Conservation (phyloP, 139 green algal genomes). For the Yamagishiella unicocca region DNA sequence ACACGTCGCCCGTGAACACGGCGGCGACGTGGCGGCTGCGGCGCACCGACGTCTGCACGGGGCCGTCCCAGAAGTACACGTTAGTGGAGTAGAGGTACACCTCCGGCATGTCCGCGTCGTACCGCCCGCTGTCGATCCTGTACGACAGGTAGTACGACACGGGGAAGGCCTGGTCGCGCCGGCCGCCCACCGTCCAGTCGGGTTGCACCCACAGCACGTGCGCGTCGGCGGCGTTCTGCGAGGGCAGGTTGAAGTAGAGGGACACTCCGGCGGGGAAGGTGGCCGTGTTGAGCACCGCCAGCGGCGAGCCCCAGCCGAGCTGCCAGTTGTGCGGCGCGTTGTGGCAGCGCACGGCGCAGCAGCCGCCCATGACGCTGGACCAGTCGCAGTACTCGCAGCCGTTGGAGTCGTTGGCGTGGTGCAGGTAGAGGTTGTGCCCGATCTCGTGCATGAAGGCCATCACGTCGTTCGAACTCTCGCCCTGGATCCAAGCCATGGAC, state of each 20-base stretch:
- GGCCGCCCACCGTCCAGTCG: constrained; percentile 35
- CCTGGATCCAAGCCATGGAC: constrained; percentile 35
- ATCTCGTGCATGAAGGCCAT: constrained; percentile 62
- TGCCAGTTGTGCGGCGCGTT: constrained; percentile 64
- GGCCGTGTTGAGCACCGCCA: constrained; percentile 28
- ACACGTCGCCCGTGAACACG: constrained; percentile 38
- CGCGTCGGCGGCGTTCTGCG: constrained; percentile 5
- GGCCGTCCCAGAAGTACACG: constrained; percentile 51
- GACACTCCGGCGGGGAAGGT: background rate
- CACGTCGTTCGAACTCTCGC: background rate
- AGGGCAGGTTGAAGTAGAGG: constrained; percentile 43
- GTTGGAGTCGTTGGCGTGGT: constrained; percentile 50
- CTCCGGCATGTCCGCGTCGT: constrained; percentile 42
- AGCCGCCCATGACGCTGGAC: constrained; percentile 55
- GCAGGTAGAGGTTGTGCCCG: constrained; percentile 60
- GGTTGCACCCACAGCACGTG: constrained; percentile 38
- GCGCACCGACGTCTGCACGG: constrained; percentile 3
- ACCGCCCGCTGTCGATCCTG: constrained; percentile 49
- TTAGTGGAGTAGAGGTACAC: constrained; percentile 47
- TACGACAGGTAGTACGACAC: constrained; percentile 42
- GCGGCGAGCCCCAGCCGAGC: constrained; percentile 55
- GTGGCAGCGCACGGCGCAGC: constrained; percentile 58
- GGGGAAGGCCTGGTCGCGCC: background rate
- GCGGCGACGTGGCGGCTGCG: constrained; percentile 6
- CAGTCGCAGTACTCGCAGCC: constrained; percentile 58